Evolutionary conservation across 805 yeast species (phyloP).

Genomic region (Yamadazyma philogaea): DNA sequence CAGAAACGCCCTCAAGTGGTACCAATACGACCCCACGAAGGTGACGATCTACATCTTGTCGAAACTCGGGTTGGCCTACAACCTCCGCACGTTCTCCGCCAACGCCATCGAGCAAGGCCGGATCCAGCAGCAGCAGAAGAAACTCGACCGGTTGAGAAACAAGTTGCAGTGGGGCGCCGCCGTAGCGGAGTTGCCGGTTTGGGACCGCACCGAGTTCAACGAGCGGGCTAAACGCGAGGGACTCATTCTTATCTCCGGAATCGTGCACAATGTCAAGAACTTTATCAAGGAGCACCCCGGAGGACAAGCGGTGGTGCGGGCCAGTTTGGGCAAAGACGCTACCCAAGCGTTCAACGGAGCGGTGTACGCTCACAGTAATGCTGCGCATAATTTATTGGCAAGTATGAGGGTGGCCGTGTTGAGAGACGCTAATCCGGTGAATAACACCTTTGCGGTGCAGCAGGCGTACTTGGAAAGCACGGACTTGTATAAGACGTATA

Average conservation of each 20-base stretch:
- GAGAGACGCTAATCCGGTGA: constrained; percentile 59
- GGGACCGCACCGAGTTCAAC: constrained; percentile 64
- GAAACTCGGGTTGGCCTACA: constrained; percentile 65
- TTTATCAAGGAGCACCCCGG: constrained; percentile 81
- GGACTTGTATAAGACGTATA: constrained; percentile 5
- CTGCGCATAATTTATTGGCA: constrained; percentile 80
- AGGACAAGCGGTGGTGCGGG: constrained; percentile 68
- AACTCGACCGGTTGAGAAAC: constrained; percentile 59
- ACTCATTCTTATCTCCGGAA: constrained; percentile 69
- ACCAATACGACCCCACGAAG: constrained; percentile 84
- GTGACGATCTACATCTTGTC: constrained; percentile 55
- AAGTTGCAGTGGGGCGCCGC: constrained; percentile 75
- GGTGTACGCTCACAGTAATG: constrained; percentile 80
- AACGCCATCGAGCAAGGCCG: constrained; percentile 81
- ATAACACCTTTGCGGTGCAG: constrained; percentile 53
- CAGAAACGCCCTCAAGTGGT: constrained; percentile 85
- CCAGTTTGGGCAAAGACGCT: constrained; percentile 78
- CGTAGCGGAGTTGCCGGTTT: constrained; percentile 63
- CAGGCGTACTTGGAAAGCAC: constrained; percentile 40
- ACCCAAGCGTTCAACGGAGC: constrained; percentile 84
- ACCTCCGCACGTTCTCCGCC: constrained; percentile 72
- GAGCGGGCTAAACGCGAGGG: constrained; percentile 53
- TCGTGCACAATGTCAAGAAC: constrained; percentile 69
- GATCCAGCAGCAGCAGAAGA: constrained; percentile 80
- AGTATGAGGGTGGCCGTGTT: constrained; percentile 80